These are phyloP conservation scores for Saccharomyces kudriavzevii DNA, from an alignment of 805 yeast species.

Conservation along the genomic window DNA sequence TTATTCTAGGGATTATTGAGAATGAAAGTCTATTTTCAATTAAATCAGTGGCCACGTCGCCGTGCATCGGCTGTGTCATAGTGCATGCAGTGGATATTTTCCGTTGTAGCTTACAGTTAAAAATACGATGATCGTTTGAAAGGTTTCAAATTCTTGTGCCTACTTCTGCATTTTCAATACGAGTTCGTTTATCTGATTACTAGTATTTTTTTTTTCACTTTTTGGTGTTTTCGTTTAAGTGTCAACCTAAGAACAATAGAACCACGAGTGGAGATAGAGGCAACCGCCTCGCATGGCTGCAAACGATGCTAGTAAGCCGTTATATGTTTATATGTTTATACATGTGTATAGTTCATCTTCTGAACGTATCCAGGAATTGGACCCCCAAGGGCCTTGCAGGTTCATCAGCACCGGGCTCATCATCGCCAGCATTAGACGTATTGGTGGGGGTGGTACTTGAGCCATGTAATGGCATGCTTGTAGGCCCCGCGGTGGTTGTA, in stretches of 20 bases:
- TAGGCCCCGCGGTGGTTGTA: constrained; percentile 3
- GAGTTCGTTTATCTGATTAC: not conserved
- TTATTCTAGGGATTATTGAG: constrained; percentile 15
- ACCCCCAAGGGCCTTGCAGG: constrained; percentile 55
- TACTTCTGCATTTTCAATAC: not conserved
- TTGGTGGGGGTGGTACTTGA: constrained; percentile 4
- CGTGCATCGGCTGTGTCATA: not conserved
- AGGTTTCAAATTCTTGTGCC: not conserved
- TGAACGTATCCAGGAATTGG: constrained; percentile 53
- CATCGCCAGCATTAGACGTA: constrained; percentile 8
- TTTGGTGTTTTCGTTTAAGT: not conserved
- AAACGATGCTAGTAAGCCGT: not conserved
- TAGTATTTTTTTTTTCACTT: not conserved
- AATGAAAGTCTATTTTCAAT: constrained; percentile 22
- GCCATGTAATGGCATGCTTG: not conserved
- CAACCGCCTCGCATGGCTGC: not conserved
- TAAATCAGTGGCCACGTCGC: constrained; percentile 1
- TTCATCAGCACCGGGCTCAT: constrained; percentile 43
- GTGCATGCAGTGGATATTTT: not conserved
- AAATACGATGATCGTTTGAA: not conserved
- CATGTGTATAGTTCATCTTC: constrained; percentile 28
- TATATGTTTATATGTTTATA: not conserved
- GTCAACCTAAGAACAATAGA: not conserved
- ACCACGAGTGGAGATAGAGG: not conserved
- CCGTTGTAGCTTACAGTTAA: not conserved